Percentiles rank a stretch among this genome's conserved stretches.
These are phyloP conservation scores for Zymoseptoria tritici DNA, from an alignment of 2,329 filamentous ascomycete species.

Conservation along the genomic window DNA sequence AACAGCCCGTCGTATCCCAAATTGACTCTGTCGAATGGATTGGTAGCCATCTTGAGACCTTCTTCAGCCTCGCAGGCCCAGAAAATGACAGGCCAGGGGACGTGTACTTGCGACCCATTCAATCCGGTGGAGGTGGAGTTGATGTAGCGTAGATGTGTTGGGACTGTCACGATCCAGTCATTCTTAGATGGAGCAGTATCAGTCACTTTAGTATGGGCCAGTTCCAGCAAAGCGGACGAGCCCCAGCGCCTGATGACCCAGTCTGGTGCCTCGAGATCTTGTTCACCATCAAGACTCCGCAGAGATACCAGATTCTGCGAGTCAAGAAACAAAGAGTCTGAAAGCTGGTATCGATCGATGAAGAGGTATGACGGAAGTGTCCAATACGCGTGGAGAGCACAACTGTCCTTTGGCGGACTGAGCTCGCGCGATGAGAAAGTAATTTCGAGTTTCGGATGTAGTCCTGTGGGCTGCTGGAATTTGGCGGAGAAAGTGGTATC, in stretches of 20 bases:
- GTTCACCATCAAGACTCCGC: constrained; percentile 62
- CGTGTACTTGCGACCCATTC: constrained; percentile 18
- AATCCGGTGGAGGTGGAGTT: constrained; percentile 22
- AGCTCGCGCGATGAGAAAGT: constrained; percentile 50
- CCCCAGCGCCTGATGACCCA: constrained; percentile 75
- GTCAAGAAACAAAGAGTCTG: constrained; percentile 65
- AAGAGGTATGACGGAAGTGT: constrained; percentile 78
- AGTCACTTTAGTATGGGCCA: constrained; percentile 39
- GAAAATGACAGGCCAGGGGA: constrained; percentile 71
- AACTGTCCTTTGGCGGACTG: constrained; percentile 45
- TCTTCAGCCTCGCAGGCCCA: constrained; percentile 74
- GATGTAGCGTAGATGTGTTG: constrained; percentile 80
- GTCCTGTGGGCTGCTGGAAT: constrained; percentile 65
- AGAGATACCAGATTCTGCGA: constrained; percentile 71
- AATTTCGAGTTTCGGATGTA: constrained; percentile 75
- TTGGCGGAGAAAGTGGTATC: constrained; percentile 41
- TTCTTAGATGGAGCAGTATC: neutral
- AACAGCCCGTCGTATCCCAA: constrained; percentile 84
- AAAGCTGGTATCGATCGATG: constrained; percentile 78
- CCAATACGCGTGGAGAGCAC: constrained; percentile 69
- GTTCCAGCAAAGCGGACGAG: constrained; percentile 65
- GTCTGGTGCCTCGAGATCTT: constrained; percentile 84
- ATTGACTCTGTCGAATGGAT: constrained; percentile 77
- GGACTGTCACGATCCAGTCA: constrained; percentile 61
- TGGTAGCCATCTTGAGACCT: constrained; percentile 60